Evolutionary conservation across 805 yeast genomes (phyloP), one percentile per base, ranked within the genome.

Genomic region (Yamadazyma nakazawae): DNA sequence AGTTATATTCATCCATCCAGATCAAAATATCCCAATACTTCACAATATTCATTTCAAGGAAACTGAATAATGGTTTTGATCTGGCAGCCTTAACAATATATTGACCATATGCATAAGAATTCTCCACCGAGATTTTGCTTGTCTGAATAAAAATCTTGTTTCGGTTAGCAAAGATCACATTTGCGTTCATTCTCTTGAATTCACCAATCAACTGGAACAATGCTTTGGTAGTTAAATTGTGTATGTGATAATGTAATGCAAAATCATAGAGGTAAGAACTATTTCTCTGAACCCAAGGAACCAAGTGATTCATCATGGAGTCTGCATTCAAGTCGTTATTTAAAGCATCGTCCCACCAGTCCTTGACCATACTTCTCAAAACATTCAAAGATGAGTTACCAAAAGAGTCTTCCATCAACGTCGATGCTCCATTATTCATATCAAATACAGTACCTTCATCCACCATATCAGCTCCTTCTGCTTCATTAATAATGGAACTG

Each of bases 1-100:
- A 90, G 59, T 94, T 94, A 57, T 79, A 80, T 55, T 85, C 83
- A 61, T 94, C 97, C 96, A 92, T 87, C 98, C 97, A 95, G 2
- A 94, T 68, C 52, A 94, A 68, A n/a, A 85, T 59, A 62, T 94
- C 97, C 99, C 99, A 94, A 60, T 88, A 90, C 57, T 81, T 82
- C 11, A 72, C 76, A 36, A 92, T 84, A 17, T 70, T 67, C 53
- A 94, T 66, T 54, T 91, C 97, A 54, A 94, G 68, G 61, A 82
- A 90, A 54, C 84, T 81, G 68, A 94, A 94, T 53, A 90, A 65
- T 0, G 96, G 92, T 55, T 83, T 86, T 0, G 89, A 74, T 57
- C 96, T 74, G 2, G 88, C 81, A 1, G 95, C 82, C 53, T 85
- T 84, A 24, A 87, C 75, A 37, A 88, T 72, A 59, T 89, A 89